phyloP scores from a whole-genome alignment of 176 grass and related monocot genomes.

The Eleusine coracana region DNA sequence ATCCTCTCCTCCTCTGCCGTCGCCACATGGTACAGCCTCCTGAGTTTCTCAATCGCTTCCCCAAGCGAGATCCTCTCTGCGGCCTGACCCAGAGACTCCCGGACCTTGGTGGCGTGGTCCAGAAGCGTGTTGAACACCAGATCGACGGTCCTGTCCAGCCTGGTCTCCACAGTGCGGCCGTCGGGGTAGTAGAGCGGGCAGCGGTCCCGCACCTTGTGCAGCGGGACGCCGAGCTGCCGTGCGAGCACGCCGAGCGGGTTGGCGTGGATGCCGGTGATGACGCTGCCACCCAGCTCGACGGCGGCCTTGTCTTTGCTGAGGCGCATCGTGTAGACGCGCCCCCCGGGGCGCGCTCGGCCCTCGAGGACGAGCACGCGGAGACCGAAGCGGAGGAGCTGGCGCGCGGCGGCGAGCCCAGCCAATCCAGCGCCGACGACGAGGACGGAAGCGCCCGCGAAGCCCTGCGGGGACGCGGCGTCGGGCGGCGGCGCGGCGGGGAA shows the following conservation, averaged over 20 bases:
- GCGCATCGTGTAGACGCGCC: conserved; percentile 73
- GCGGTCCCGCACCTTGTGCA: conserved; percentile 83
- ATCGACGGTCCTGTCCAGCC: conserved; percentile 60
- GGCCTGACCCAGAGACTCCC: conserved; percentile 57
- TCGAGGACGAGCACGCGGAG: conserved; percentile 81
- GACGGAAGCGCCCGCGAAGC: conserved; percentile 42
- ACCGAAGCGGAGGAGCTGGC: conserved; percentile 76
- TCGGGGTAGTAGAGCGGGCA: conserved; percentile 83
- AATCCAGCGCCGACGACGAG: conserved; percentile 79
- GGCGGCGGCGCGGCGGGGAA: conserved; percentile 61
- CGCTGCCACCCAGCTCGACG: conserved; percentile 85
- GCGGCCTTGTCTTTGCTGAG: conserved; percentile 47
- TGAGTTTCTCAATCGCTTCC: conserved; percentile 69
- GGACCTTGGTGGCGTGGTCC: conserved; percentile 64
- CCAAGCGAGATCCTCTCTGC: conserved; percentile 78
- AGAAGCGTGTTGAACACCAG: conserved; percentile 86
- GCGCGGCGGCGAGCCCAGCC: conserved; percentile 74
- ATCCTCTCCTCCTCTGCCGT: conserved; percentile 57
- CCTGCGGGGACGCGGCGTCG: conserved; percentile 22
- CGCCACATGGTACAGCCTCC: conserved; percentile 69
- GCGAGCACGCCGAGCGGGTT: conserved; percentile 91
- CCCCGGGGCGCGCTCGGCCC: conserved; percentile 74
- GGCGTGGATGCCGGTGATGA: conserved; percentile 94
- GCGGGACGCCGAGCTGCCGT: conserved; percentile 77
- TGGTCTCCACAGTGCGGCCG: conserved; percentile 52